Evolutionary conservation across 1,139 yeast genomes (phyloP).

Genomic region (Hyphopichia buzzinii): DNA sequence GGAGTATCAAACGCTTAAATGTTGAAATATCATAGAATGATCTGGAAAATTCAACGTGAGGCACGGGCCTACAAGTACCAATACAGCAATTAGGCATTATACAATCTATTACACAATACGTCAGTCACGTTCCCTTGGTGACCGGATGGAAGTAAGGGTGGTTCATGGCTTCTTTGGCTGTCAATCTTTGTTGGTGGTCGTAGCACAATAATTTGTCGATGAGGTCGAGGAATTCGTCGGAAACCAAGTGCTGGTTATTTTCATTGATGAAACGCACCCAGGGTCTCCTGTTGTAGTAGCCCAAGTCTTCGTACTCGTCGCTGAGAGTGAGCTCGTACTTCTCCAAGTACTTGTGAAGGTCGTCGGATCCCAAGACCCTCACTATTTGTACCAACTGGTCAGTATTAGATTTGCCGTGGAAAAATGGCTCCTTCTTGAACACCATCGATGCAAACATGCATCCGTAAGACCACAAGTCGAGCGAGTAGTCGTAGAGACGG

Average conservation of each 20-base stretch:
- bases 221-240: conserved; percentile 73
- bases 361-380: conserved; percentile 88
- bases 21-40: too few species aligned
- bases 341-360: conserved; percentile 65
- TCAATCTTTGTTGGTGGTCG: conserved; percentile 92
- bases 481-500: conserved; percentile 89
- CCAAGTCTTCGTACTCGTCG: conserved; percentile 80
- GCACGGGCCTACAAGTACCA: too few species aligned
- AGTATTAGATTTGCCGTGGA: conserved; percentile 94
- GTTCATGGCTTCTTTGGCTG: conserved; percentile 92
- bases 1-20: too few species aligned
- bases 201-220: conserved; percentile 80
- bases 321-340: conserved; percentile 78
- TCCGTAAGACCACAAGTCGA: conserved; percentile 96
- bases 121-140: conserved; percentile 7
- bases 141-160: conserved; percentile 65
- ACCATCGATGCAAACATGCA: conserved; percentile 98
- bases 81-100: too few species aligned
- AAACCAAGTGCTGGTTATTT: conserved; percentile 67
- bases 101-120: neutral
- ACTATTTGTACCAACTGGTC: conserved; percentile 96
- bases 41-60: too few species aligned
- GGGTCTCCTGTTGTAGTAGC: conserved; percentile 79
- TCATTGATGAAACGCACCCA: conserved; percentile 82
- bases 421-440: conserved; percentile 94